Base-by-base conservation (phyloP, 2,329 filamentous ascomycete species). In the Sarocladium strictum region DNA sequence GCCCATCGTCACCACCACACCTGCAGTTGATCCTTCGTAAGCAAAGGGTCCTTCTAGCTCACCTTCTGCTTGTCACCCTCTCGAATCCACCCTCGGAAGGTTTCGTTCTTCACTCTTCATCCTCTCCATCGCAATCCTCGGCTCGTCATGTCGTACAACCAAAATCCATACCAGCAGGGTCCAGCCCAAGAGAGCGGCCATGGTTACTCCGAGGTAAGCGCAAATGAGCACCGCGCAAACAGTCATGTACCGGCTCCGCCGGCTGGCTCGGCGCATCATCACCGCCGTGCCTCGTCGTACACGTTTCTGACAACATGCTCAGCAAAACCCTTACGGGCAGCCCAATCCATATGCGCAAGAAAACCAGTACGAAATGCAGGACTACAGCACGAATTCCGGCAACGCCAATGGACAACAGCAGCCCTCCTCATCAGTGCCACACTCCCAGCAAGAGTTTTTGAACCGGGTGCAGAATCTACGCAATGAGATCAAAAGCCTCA, bases 361-460 rank as follows among this genome's bases (percentile, higher is more conserved):
- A 63, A 69, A 74, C 54, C 72, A 75, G 63, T 79, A 80, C 62
- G 81, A 81, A 69, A 66, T 85, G 71, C 77, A 80, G 60, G 72
- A 76, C 58, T 80, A 81, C 62, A 70, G 70, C 64, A 63, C 58
- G 68, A 64, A 57, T 62, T 64, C 7, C 53, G 58, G 56, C 51
- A 50, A 50, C 26, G n/a, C 45, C 4, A 29, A 50, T 27, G 33
- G 9, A 19, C 19, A 53, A 26, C 62, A 14, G n/a, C n/a, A n/a
- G 62, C 60, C 54, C 73, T 89, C 63, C 19, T 5, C 40, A 6
- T 52, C 35, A 23, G 17, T 26, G 32, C 40, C 56, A 4, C 53
- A 19, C 37, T 78, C 78, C 54, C 83, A 85, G 65, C 75, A 80
- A 59, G 86, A 88, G 59, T 90, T 88, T 72, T 78, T 90, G 59